Percentiles rank a stretch among this genome's conserved stretches.
These are phyloP conservation scores for Starmerella riodocensis DNA, from an alignment of 805 yeast genomes.

Conservation along the genomic window DNA sequence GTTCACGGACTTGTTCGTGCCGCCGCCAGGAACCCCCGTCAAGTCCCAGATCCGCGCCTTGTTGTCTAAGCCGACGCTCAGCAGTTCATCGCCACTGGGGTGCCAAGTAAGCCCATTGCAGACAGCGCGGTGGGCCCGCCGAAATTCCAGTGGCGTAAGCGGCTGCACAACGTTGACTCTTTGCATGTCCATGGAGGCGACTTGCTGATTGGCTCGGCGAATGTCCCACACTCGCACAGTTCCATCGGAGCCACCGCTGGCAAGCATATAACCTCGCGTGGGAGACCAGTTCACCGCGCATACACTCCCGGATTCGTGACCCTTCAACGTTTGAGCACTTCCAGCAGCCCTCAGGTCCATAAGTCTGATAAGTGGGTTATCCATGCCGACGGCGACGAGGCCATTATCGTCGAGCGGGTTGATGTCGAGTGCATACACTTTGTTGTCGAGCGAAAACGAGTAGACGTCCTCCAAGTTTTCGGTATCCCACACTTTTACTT, in stretches of 20 bases:
- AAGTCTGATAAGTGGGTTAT: conserved; percentile 54
- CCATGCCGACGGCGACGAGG: conserved; percentile 56
- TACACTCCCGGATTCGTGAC: conserved; percentile 42
- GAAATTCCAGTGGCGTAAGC: conserved; percentile 23
- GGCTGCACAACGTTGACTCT: conserved; percentile 29
- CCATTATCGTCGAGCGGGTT: conserved; percentile 36
- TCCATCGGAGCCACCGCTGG: conserved; percentile 74
- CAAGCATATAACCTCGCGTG: conserved; percentile 42
- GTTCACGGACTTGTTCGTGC: conserved; percentile 49
- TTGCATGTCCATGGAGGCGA: conserved; percentile 48
- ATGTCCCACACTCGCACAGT: conserved; percentile 78
- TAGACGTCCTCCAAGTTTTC: conserved; percentile 51
- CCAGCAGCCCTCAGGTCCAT: conserved; percentile 64
- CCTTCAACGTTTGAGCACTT: conserved; percentile 55
- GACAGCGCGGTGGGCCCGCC: conserved; percentile 60
- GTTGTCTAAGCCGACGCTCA: conserved; percentile 69
- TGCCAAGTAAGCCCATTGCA: conserved; percentile 74
- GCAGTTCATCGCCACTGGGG: conserved; percentile 45
- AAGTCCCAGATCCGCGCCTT: conserved; percentile 69
- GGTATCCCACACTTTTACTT: conserved; percentile 73
- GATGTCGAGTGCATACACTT: conserved; percentile 57
- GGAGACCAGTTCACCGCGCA: conserved; percentile 68
- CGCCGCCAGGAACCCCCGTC: conserved; percentile 31
- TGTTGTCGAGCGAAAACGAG: conserved; percentile 44
- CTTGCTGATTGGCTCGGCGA: conserved; percentile 50